Conservation (phyloP, 1,284 basidiomycete genomes). For the Coniferiporia sulphurascens region DNA sequence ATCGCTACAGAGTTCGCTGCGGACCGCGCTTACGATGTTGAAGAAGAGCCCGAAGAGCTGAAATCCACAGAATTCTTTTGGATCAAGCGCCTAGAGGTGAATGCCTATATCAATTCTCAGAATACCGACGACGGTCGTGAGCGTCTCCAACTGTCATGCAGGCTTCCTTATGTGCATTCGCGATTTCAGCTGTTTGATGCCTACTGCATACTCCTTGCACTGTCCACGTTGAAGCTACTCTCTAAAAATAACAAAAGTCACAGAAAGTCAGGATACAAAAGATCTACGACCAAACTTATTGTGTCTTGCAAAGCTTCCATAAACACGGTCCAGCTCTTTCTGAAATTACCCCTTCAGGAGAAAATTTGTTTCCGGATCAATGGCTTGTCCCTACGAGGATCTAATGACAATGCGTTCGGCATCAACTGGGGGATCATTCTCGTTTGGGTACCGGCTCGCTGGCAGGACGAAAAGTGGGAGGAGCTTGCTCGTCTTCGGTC, state of each 20-base stretch:
- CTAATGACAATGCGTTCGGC: slow-evolving; percentile 17
- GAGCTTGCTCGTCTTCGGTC: slow-evolving; percentile 67
- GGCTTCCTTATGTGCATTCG: slow-evolving; percentile 17
- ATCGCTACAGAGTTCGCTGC: slow-evolving; percentile 58
- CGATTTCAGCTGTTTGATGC: slow-evolving; percentile 17
- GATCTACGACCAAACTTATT: background rate
- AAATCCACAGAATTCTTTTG: slow-evolving; percentile 45
- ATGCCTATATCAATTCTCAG: slow-evolving; percentile 29
- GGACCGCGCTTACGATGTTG: slow-evolving; percentile 55
- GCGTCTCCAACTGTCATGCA: slow-evolving; percentile 2
- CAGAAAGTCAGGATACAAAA: background rate
- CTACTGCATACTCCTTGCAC: slow-evolving; percentile 15
- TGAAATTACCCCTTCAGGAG: slow-evolving; percentile 19
- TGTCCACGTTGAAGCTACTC: slow-evolving; percentile 15
- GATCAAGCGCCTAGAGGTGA: slow-evolving; percentile 35
- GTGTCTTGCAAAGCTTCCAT: slow-evolving; percentile 13
- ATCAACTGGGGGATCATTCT: slow-evolving; percentile 34
- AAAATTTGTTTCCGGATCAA: slow-evolving; percentile 43
- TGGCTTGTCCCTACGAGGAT: slow-evolving; percentile 30
- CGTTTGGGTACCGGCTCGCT: slow-evolving; percentile 40
- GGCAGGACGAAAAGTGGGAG: slow-evolving; percentile 61
- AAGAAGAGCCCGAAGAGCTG: slow-evolving; percentile 42
- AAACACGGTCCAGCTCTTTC: slow-evolving; percentile 15
- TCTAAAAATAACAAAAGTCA: background rate
- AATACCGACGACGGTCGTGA: background rate